Evolutionary conservation across 306 rosid species (phyloP), one percentile per base, ranked within the genome.

Genomic region (Malus asiatica): DNA sequence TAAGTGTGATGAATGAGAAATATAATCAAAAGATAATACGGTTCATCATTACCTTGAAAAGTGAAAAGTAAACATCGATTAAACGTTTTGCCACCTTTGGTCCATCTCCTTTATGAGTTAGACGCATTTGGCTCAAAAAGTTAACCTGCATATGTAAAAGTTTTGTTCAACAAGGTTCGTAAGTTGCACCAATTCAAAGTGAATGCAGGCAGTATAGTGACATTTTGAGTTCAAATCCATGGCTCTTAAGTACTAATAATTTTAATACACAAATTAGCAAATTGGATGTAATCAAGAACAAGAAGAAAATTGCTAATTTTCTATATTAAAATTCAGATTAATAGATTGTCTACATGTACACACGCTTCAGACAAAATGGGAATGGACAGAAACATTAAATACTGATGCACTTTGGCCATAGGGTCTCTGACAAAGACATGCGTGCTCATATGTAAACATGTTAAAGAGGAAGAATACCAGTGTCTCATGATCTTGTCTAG

Each of bases 41-140:
- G 73, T 58, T 45, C 75, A 59, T n/a, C 6, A 32, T 57, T 92
- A 95, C 99, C 99, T 92, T 95, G 84, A 95, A 95, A 80, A 95
- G 87, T 23, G 89, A 96, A 85, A 95, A 95, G 74, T 95, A 95
- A 8, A 95, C 96, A 73, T 92, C 97, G 61, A 95, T 84, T 35
- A 95, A 85, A 55, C 91, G 93, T 88, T 95, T 95, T 13, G 99
- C 99, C 79, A 92, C 97, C 77, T 86, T 93, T 32, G 99, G 96
- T 71, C 99, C 99, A 77, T 95, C 97, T 83, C 92, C 96, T 79
- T 78, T 90, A 69, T 81, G 88, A 51, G 90, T 81, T 9, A 92
- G 96, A 51, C 90, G 96, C 59, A 90, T 87, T 89, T 95, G 97
- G 83, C 97, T 92, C 89, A 95, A 84, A 83, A 92, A 95, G 79